These are phyloP conservation scores for Solanum clarkiae DNA, from an alignment of 257 asterid species.

Conservation along the genomic window DNA sequence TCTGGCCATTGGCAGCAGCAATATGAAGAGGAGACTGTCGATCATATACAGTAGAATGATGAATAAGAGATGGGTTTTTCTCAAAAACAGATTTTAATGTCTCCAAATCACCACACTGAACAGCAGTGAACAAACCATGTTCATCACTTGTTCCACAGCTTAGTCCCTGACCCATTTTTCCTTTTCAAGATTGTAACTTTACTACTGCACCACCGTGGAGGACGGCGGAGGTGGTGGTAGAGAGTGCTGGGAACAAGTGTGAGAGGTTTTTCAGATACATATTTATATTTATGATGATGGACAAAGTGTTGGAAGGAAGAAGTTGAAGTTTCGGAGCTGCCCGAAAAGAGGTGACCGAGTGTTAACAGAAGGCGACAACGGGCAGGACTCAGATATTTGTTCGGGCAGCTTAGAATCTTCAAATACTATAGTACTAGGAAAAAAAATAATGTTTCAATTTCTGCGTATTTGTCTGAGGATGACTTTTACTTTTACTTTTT, in stretches of 20 bases:
- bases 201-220: conserved; percentile 36
- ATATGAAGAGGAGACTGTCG: conserved; percentile 76
- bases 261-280: conserved; percentile 3
- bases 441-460: background rate
- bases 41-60: conserved; percentile 49
- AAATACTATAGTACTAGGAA: background rate
- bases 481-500: background rate
- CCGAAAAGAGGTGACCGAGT: conserved; percentile 24
- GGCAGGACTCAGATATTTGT: conserved; percentile 67
- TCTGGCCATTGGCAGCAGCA: conserved; percentile 97
- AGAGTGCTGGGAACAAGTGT: conserved; percentile 1
- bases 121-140: conserved; percentile 61
- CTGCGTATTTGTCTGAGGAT: background rate
- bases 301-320: background rate
- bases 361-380: conserved; percentile 16
- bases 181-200: background rate
- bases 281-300: conserved; percentile 1
- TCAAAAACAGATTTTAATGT: conserved; percentile 32
- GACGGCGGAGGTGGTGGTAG: conserved; percentile 20
- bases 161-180: conserved; percentile 81
- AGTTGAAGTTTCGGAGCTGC: conserved; percentile 37
- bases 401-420: conserved; percentile 44
- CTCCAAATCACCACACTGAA: conserved; percentile 63
- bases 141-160: conserved; percentile 71
- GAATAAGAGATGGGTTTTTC: conserved; percentile 38